Base-by-base conservation (phyloP, 805 yeast genomes). In the Wickerhamiella occidentalis region DNA sequence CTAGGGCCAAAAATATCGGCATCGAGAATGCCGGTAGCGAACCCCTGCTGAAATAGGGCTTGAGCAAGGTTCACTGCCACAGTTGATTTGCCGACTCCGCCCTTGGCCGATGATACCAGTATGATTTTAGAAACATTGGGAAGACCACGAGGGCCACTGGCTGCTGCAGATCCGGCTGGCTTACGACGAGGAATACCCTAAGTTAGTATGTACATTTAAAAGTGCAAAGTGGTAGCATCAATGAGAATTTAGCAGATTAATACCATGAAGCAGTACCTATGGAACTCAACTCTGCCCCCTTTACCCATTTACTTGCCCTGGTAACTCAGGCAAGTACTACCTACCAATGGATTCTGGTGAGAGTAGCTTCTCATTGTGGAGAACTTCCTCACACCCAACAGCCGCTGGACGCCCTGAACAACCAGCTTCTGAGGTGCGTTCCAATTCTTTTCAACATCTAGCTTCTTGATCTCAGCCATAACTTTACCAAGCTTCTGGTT, bases 1-100 rank as follows among this genome's bases (percentile, higher is more conserved):
- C 88, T 81, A 0, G 95, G 95, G 0, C 95, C 95, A 64, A 84
- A 85, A 7, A 85, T 71, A 61, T 85, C 95, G 0, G 82, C 83
- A 59, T 85, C 95, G 11, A 85, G 66, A 2, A 85, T 59, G 0
- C 94, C 95, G 1, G 78, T 79, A 18, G 71, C 71, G 40, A 74
- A 65, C 0, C 83, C 82, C 25, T 64, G 58, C 23, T 68, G 59
- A 37, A 74, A 74, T 45, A 85, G 63, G 0, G 85, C 74, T 33
- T 80, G 59, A 0, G 94, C 88, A 9, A 81, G 55, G 56, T 85
- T 85, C 6, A 78, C 78, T 8, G 68, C 54, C 0, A 82, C 84
- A 0, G 90, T 82, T 1, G 87, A 80, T 60, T 82, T 82, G 0
- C 90, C 90, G 9, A 82, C 90, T 0, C 90, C 90, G 2, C 90